Percentiles rank a stretch among this genome's conserved stretches.
These are phyloP conservation scores for Globisporangium nodosum DNA, from an alignment of 352 stramenopile species.

Conservation along the genomic window DNA sequence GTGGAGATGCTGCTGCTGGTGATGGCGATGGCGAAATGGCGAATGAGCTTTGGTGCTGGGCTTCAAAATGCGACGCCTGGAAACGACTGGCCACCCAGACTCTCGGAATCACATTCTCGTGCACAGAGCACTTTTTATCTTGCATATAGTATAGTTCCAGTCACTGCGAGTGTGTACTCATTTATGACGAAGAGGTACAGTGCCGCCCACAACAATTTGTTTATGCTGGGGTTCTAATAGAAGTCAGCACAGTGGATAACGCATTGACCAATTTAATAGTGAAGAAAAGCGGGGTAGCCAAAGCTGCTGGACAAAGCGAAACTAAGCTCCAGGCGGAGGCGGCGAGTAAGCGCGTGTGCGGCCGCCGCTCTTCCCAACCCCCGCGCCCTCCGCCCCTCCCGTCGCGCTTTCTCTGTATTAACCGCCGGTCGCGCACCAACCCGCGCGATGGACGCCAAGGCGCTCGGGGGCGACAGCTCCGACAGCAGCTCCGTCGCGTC, in stretches of 20 bases:
- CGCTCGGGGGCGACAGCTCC: conserved; percentile 19
- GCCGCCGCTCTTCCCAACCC: no score
- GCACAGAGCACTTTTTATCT: not conserved
- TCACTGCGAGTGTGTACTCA: not conserved
- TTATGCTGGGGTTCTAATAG: not conserved
- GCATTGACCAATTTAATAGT: not conserved
- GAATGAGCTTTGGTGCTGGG: conserved; percentile 3
- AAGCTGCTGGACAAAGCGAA: not conserved
- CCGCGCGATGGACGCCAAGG: conserved; percentile 1
- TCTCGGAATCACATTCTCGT: not conserved
- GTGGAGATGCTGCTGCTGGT: not conserved
- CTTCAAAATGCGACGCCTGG: not conserved
- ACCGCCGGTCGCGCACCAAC: no score
- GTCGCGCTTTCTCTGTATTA: no score
- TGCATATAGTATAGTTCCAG: not conserved
- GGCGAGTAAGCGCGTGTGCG: not conserved
- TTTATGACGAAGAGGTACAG: not conserved
- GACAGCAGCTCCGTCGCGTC: conserved; percentile 50
- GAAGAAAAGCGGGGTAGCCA: not conserved
- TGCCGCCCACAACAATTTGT: not conserved
- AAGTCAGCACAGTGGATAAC: not conserved
- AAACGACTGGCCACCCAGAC: conserved; percentile 10
- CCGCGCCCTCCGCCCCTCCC: no score
- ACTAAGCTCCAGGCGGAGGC: not conserved
- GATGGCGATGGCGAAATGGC: conserved; percentile 1